Evolutionary conservation across 1,139 yeast species (phyloP), one percentile per base, ranked within the genome.

Genomic region (Taphrina betulina): DNA sequence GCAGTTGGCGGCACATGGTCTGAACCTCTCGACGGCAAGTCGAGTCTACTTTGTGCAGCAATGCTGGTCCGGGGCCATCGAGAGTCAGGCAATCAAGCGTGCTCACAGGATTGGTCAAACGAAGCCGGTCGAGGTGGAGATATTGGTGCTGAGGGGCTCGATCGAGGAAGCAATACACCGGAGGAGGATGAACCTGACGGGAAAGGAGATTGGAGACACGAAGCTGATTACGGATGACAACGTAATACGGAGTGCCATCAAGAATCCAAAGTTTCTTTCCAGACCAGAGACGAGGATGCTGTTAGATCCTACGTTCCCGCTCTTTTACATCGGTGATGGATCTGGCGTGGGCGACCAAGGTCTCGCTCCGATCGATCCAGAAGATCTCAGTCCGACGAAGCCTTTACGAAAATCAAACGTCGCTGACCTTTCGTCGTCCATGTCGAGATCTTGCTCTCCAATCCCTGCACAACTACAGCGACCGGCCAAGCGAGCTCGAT

Each of bases 21-120:
- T 83, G 53, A 82, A 85, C 0, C 80, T 83, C 5, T 78, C 81
- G 20, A 75, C 82, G 1, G 89, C 89, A 2, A 80, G 87, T 0
- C 74, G 80, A 55, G 85, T 83, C 2, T 83, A 81, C 63, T 82
- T 83, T 63, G 72, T 82, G 12, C 81, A 77, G 61, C 89, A 89
- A 0, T 82, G 83, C 1, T 83, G 89, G 88, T 79, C 76, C 62
- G 74, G 81, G 58, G 77, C 85, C 0, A 73, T 80, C 7, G 88
- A 82, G 64, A 87, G 87, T 0, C 88, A 82, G 63, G 87, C 87
- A 0, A 81, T 82, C 53, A 82, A 82, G 62, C 77, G 88, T 71
- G 83, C 87, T 0, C 88, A 82, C 67, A 75, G 88, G 67, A 82
- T 82, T 64, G 88, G 88, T 0, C 88, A 82, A 63, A 71, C 73